Percentiles rank a stretch among this genome's conserved stretches.
phyloP scores from a whole-genome alignment of 2,329 filamentous ascomycete genomes.

The Aureobasidium sp. region DNA sequence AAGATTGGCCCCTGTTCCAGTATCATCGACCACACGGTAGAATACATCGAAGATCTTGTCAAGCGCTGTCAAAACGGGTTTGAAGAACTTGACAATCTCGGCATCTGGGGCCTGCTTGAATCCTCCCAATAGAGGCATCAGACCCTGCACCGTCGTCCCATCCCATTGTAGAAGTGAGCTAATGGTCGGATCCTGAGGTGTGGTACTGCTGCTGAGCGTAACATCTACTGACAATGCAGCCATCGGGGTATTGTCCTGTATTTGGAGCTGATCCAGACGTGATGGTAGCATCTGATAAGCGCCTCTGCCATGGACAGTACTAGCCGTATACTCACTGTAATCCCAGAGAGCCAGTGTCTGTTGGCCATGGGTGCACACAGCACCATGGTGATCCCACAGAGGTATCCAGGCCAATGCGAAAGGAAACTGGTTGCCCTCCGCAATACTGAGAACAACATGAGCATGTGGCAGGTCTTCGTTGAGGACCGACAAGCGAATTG shows the following conservation, averaged over 20 bases:
- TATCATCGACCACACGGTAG: constrained; percentile 10
- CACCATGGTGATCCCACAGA: constrained; percentile 73
- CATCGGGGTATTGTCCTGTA: constrained; percentile 54
- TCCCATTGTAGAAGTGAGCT: constrained; percentile 76
- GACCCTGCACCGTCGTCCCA: constrained; percentile 35
- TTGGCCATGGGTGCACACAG: constrained; percentile 16
- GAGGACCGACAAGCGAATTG: constrained; percentile 70
- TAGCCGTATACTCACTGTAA: constrained; percentile 84
- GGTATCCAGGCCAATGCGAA: constrained; percentile 92
- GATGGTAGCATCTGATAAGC: constrained; percentile 84
- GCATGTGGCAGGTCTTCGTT: constrained; percentile 73
- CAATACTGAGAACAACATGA: constrained; percentile 83
- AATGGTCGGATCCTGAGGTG: constrained; percentile 60
- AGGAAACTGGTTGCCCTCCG: constrained; percentile 77
- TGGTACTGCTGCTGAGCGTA: constrained; percentile 56
- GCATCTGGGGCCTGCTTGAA: constrained; percentile 94
- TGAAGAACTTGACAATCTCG: constrained; percentile 90
- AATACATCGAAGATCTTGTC: constrained; percentile 13
- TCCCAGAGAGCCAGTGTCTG: constrained; percentile 79
- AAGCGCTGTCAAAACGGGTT: constrained; percentile 24
- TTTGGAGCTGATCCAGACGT: constrained; percentile 15
- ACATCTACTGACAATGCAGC: constrained; percentile 61
- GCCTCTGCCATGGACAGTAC: constrained; percentile 64
- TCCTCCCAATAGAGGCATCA: constrained; percentile 57
- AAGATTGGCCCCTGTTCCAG: constrained; percentile 4